phyloP scores from a whole-genome alignment of 2,329 filamentous ascomycete genomes.

The Monosporascus sp. region DNA sequence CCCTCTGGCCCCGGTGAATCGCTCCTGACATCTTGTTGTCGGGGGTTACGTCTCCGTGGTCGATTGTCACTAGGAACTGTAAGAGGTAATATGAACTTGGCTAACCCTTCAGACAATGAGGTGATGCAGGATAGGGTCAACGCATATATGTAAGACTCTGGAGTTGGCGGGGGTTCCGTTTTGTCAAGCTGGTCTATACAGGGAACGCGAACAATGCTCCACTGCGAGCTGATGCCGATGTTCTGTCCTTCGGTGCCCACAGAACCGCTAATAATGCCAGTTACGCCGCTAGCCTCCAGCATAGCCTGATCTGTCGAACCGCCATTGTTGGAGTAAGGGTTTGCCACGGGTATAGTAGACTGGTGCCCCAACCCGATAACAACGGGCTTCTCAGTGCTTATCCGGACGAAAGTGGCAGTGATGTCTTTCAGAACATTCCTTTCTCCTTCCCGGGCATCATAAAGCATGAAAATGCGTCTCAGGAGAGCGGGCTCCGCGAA shows the following conservation, averaged over 20 bases:
- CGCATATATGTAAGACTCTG: slow-evolving; percentile 91
- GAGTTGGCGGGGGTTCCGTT: slow-evolving; percentile 71
- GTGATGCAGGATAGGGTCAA: slow-evolving; percentile 85
- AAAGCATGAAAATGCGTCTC: slow-evolving; percentile 73
- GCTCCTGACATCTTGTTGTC: slow-evolving; percentile 35
- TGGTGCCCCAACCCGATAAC: slow-evolving; percentile 86
- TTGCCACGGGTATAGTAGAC: slow-evolving; percentile 71
- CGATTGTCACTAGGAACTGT: slow-evolving; percentile 72
- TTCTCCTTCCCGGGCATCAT: slow-evolving; percentile 67
- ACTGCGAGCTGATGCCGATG: slow-evolving; percentile 81
- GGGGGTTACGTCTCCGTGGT: slow-evolving; percentile 43
- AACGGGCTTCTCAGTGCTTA: slow-evolving; percentile 84
- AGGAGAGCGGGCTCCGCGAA: slow-evolving; percentile 77
- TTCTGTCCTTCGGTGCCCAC: slow-evolving; percentile 58
- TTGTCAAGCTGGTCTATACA: slow-evolving; percentile 96
- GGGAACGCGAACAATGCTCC: slow-evolving; percentile 81
- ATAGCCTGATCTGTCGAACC: slow-evolving; percentile 74
- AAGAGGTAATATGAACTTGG: slow-evolving; percentile 86
- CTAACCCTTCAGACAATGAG: slow-evolving; percentile 83
- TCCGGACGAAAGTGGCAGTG: slow-evolving; percentile 81
- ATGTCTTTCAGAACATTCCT: slow-evolving; percentile 76
- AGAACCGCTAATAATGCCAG: slow-evolving; percentile 76
- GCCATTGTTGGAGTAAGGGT: slow-evolving; percentile 49
- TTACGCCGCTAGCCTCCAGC: slow-evolving; percentile 79
- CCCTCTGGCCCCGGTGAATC: slow-evolving; percentile 38